Evolutionary conservation across 768 basidiomycete species (phyloP).

Genomic region (Leccinum boreale): DNA sequence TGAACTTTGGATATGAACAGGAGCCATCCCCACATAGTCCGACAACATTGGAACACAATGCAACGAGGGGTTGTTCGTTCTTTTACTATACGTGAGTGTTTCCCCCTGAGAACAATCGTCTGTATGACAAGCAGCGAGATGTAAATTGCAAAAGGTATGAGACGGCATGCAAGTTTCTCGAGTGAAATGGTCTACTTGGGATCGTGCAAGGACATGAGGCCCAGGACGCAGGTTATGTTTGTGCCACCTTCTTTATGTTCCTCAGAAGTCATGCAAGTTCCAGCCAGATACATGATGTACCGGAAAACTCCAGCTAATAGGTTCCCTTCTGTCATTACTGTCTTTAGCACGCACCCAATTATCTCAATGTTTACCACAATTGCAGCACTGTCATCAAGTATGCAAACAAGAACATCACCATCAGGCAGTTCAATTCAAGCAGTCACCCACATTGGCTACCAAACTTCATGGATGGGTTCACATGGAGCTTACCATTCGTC

Average conservation of each 20-base stretch:
- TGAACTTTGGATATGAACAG: slow-evolving; percentile 82
- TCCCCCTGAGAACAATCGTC: background rate
- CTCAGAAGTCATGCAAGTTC: background rate
- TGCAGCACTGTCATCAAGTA: slow-evolving; percentile 97
- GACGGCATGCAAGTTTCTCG: slow-evolving; percentile 91
- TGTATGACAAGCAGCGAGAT: background rate
- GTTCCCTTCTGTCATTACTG: slow-evolving; percentile 96
- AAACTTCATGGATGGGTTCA: slow-evolving; percentile 98
- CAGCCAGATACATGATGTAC: slow-evolving; percentile 88
- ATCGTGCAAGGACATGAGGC: slow-evolving; percentile 98
- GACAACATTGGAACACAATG: slow-evolving; percentile 71
- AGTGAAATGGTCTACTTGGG: slow-evolving; percentile 84
- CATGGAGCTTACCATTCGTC: slow-evolving; percentile 97
- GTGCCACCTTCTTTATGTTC: background rate
- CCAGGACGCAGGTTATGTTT: slow-evolving; percentile 85
- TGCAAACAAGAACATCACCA: slow-evolving; percentile 95
- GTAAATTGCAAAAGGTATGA: slow-evolving; percentile 52
- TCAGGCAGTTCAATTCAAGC: slow-evolving; percentile 79
- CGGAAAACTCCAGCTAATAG: slow-evolving; percentile 92
- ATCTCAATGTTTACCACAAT: slow-evolving; percentile 96
- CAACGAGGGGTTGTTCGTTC: slow-evolving; percentile 86
- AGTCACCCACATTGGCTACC: slow-evolving; percentile 94
- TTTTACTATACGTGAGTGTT: slow-evolving; percentile 83
- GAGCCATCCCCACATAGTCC: slow-evolving; percentile 48
- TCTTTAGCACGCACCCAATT: slow-evolving; percentile 98